phyloP scores from a whole-genome alignment of 768 basidiomycete genomes.

The Psilocybe cubensis region DNA sequence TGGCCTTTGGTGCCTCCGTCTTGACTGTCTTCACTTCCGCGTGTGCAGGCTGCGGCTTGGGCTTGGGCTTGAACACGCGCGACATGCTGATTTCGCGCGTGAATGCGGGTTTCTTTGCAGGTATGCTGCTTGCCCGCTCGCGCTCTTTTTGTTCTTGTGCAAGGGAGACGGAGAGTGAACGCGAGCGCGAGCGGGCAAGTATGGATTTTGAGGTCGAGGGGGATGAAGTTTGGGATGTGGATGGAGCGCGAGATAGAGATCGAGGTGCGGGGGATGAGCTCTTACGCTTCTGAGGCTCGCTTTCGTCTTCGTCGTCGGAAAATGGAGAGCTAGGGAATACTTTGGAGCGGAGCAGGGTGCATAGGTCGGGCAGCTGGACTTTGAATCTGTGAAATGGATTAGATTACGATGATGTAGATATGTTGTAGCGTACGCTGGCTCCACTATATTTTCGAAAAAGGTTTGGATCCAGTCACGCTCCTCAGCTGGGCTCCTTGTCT shows the following conservation, averaged over 20 bases:
- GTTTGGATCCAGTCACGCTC: constrained; percentile 75
- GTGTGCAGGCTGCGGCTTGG: constrained; percentile 27
- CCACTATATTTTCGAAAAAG: constrained; percentile 71
- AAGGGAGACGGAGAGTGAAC: constrained; percentile 71
- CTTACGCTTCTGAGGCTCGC: constrained; percentile 25
- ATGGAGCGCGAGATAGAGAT: constrained; percentile 20
- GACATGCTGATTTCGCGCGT: constrained; percentile 81
- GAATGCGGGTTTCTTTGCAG: constrained; percentile 56
- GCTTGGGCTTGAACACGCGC: constrained; percentile 60
- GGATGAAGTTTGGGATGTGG: constrained; percentile 35
- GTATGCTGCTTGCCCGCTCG: constrained; percentile 36
- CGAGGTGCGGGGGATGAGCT: constrained; percentile 3
- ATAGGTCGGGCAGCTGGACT: constrained; percentile 51
- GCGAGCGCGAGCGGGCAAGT: constrained; percentile 49
- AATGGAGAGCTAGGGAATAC: constrained; percentile 69
- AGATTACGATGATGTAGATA: neutral
- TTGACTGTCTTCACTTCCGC: constrained; percentile 11
- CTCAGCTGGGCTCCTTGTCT: constrained; percentile 17
- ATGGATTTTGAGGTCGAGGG: constrained; percentile 24
- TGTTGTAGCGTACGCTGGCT: constrained; percentile 53
- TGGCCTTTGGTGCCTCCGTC: constrained; percentile 21
- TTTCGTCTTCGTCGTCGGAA: too few relatives aligned
- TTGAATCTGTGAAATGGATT: constrained; percentile 51
- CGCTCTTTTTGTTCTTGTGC: constrained; percentile 60
- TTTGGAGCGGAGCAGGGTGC: constrained; percentile 63